Base-by-base conservation (phyloP, 805 yeast species). In the Zygoascus ofunaensis region DNA sequence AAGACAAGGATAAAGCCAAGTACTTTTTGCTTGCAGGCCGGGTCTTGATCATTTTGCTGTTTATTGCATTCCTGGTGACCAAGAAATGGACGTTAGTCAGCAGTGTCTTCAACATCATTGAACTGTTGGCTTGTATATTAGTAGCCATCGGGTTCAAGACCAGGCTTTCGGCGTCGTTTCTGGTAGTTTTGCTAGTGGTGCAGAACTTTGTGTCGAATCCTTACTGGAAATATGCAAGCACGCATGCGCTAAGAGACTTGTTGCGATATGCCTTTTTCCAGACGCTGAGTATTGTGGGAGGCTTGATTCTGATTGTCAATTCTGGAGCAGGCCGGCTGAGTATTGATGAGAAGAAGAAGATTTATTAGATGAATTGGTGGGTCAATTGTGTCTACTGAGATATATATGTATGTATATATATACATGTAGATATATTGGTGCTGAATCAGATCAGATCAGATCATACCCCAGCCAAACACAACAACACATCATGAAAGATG, bases 301-400 rank as follows among this genome's bases (percentile, higher is more conserved):
- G 97, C 1, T 75, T 90, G 50, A 68, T 90, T 49, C 70, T 92
- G 53, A 85, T 92, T 49, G 95, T 86, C 48, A 87, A 84, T 66
- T 86, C 95, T 3, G 98, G 98, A 50, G 97, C 97, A 24, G 98
- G 98, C 41, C 89, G 84, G 55, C 72, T 90, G 52, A 84, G 95
- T 22, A 69, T 90, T 47, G 98, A 90, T 60, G 97, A 87, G 64
- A 90, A 92, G 81, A 89, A 90, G 72, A 90, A 90, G 72, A 80
- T 85, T 48, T 86, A 83, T 62, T 87, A 67, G 50, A n/a, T 21
- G 24, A 30, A 30, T 20, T 21, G 38, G 17, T 4, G 10, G 12
- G 34, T n/a, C n/a, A n/a, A n/a, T n/a, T n/a, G n/a, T n/a, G n/a
- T n/a, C n/a, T n/a, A n/a, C n/a, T n/a, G n/a, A n/a, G n/a, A n/a